phyloP scores from a whole-genome alignment of 169 alveolate species.

The Hammondia hammondi region DNA sequence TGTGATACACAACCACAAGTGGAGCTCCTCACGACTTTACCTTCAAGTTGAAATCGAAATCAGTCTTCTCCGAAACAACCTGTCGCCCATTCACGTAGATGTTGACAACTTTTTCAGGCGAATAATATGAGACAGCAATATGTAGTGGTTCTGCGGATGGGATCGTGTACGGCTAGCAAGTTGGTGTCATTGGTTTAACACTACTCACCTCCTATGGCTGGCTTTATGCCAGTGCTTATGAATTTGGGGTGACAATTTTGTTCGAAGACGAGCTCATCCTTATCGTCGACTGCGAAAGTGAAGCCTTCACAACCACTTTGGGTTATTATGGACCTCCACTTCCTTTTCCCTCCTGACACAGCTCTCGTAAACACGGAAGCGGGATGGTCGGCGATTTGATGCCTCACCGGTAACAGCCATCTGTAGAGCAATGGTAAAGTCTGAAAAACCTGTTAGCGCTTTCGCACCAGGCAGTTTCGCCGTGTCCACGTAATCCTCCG shows the following conservation, averaged over 20 bases:
- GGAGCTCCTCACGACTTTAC: background rate
- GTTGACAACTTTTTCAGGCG: constrained; percentile 70
- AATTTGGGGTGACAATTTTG: constrained; percentile 83
- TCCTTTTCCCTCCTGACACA: constrained; percentile 48
- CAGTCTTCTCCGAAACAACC: constrained; percentile 69
- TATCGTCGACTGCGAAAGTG: constrained; percentile 79
- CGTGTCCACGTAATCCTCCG: constrained; percentile 76
- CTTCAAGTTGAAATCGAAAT: constrained; percentile 71
- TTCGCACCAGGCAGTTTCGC: constrained; percentile 75
- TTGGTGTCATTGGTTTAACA: background rate
- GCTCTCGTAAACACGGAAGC: background rate
- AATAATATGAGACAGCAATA: constrained; percentile 49
- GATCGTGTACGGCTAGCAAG: background rate
- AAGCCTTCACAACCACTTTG: constrained; percentile 85
- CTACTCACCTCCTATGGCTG: constrained; percentile 53
- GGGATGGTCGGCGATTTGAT: background rate
- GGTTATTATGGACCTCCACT: constrained; percentile 74
- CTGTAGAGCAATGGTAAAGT: constrained; percentile 74
- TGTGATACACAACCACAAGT: background rate
- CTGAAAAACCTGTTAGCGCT: constrained; percentile 69
- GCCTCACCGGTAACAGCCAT: constrained; percentile 69
- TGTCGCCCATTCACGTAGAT: constrained; percentile 77
- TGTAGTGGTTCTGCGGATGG: constrained; percentile 74
- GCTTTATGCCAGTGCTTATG: constrained; percentile 79
- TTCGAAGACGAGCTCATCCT: constrained; percentile 82